Percentiles rank a stretch among this genome's conserved stretches.
Evolutionary conservation across 345 rosid species (phyloP).

Genomic region (Draba incana): DNA sequence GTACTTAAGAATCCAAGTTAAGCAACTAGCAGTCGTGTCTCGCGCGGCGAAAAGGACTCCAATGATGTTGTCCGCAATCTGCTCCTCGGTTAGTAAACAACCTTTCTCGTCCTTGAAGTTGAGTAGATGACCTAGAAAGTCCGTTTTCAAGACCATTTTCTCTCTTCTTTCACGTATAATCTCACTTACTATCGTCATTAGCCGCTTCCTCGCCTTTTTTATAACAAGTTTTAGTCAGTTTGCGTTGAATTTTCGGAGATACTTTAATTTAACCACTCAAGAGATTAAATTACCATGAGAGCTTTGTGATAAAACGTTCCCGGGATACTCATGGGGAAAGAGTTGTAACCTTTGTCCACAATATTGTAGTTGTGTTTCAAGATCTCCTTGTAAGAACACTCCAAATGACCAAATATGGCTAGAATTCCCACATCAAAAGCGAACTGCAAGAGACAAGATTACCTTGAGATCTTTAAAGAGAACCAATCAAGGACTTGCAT

Average conservation of each 20-base stretch:
- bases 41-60: constrained; percentile 92
- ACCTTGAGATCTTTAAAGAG: not conserved
- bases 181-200: constrained; percentile 55
- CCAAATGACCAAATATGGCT: constrained; percentile 70
- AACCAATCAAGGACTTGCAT: constrained; percentile 16
- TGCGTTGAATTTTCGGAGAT: not conserved
- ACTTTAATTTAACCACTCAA: not conserved
- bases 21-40: constrained; percentile 85
- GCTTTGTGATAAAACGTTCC: constrained; percentile 77
- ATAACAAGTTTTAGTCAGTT: not conserved
- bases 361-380: constrained; percentile 62
- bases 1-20: constrained; percentile 88
- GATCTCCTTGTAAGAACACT: constrained; percentile 49
- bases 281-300: constrained; percentile 49
- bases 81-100: constrained; percentile 47
- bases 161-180: constrained; percentile 67
- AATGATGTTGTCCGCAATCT: constrained; percentile 75
- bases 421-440: constrained; percentile 79
- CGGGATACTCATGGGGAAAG: constrained; percentile 68
- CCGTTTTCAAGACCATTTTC: constrained; percentile 48
- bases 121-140: constrained; percentile 62
- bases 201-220: constrained; percentile 71
- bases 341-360: constrained; percentile 86
- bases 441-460: constrained; percentile 48
- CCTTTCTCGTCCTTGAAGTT: constrained; percentile 56